Evolutionary conservation across 106 monocot genomes (phyloP), one percentile per base, ranked within the genome.

Genomic region (Dendrobium officinale): DNA sequence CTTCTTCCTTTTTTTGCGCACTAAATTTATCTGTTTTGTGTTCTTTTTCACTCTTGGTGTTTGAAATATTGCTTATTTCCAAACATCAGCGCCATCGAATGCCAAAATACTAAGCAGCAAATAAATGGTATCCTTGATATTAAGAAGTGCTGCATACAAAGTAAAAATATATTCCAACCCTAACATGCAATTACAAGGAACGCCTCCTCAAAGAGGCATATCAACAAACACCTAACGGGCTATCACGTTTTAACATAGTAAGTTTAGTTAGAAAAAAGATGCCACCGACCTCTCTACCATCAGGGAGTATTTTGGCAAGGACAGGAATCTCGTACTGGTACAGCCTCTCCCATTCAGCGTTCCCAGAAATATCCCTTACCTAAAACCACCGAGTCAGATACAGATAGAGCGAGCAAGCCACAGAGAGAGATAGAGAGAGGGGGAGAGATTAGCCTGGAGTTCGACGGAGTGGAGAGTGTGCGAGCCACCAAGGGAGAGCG

Each of bases 281-380:
- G 2, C 20, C 6, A 68, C 55, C 11, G 3, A 96, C 95, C 93
- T 99, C 99, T 33, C 85, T 90, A 66, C 95, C 99, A 78, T 99
- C 99, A 2, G 88, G 83, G 27, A 90, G 88, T 29, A 95, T 75
- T 45, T 83, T 91, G 42, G 95, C 86, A 29, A 99, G 86, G 18
- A 95, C 95, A 33, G 95, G 95, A 19, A 99, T 95, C 86, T 95
- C 99, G 79, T 99, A 93, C 85, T 95, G 91, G 86, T 95, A 99
- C 44, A 79, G 49, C 80, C 79, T 85, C 89, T 99, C 99, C 95
- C 99, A 99, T 27, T 93, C 90, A 1, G 91, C 75, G 79, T 99
- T 95, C 75, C 47, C 66, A 18, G 82, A 75, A 6, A 99, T 95
- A 64, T 99, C 91, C 72, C 99, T 84, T 72, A 91, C 88, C 96